Evolutionary conservation across 2,329 filamentous ascomycete species (phyloP).

Genomic region (Fusarium sulawesiense): DNA sequence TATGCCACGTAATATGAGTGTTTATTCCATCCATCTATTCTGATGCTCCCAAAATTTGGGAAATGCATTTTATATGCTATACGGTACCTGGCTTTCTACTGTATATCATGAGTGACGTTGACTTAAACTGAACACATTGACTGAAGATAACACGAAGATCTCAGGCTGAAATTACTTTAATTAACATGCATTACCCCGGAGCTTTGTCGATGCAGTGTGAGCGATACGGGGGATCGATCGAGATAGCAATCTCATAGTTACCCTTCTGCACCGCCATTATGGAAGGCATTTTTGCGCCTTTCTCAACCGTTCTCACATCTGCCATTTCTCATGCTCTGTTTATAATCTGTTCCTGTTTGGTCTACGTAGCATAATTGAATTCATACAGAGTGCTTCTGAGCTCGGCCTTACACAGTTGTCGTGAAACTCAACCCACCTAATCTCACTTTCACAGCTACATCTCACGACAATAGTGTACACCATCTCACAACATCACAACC

Average conservation of each 20-base stretch:
- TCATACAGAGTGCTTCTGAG: neutral
- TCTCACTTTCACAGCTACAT: constrained; percentile 13
- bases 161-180: neutral
- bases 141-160: neutral
- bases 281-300: neutral
- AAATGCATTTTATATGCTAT: neutral
- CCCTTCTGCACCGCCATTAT: too few relatives aligned
- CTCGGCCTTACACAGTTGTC: neutral
- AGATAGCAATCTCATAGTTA: neutral
- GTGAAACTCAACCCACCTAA: constrained; percentile 26
- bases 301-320: neutral
- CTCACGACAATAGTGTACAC: constrained; percentile 9
- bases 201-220: neutral
- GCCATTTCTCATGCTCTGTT: too few relatives aligned
- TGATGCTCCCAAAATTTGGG: neutral
- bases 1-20: neutral
- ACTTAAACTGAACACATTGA: neutral
- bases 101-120: neutral
- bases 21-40: neutral
- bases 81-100: neutral
- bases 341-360: too few relatives aligned
- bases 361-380: too few relatives aligned
- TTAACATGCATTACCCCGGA: neutral
- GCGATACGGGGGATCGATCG: neutral
- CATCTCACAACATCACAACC: constrained; percentile 19